Percentiles rank a stretch among this genome's conserved stretches.
Evolutionary conservation across 768 basidiomycete genomes (phyloP).

Genomic region (Phaeolepiota aurea): DNA sequence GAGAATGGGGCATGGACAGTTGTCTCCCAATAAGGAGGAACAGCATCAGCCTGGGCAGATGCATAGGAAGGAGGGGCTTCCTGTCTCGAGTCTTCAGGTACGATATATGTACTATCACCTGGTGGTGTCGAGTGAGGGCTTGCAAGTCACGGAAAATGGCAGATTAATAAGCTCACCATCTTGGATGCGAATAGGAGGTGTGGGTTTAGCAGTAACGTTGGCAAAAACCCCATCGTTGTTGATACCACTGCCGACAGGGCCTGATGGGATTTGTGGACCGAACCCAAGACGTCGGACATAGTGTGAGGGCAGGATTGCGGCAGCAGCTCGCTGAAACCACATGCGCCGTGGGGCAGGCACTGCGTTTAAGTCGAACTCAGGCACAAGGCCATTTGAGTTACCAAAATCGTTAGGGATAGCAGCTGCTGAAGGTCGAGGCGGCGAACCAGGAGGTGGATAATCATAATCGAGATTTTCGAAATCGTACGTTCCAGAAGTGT

Average conservation of each 20-base stretch:
- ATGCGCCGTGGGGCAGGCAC: slow-evolving; percentile 25
- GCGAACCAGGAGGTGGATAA: slow-evolving; percentile 78
- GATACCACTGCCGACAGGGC: slow-evolving; percentile 54
- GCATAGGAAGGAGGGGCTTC: slow-evolving; percentile 91
- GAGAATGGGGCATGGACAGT: slow-evolving; percentile 87
- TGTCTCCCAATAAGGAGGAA: slow-evolving; percentile 96
- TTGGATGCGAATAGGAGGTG: slow-evolving; percentile 46
- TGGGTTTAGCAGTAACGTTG: slow-evolving; percentile 88
- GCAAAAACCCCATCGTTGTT: slow-evolving; percentile 91
- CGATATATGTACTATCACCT: slow-evolving; percentile 69
- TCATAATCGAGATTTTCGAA: slow-evolving; percentile 79
- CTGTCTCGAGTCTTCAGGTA: slow-evolving; percentile 76
- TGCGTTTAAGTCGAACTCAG: slow-evolving; percentile 31
- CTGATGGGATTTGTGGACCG: slow-evolving; percentile 24
- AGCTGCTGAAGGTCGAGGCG: slow-evolving; percentile 52
- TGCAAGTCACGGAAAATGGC: too few relatives aligned
- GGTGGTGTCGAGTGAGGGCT: too few relatives aligned
- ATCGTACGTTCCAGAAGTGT: slow-evolving; percentile 49
- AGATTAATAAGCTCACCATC: slow-evolving; percentile 60
- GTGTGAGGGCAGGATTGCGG: slow-evolving; percentile 46
- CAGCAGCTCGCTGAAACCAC: slow-evolving; percentile 52
- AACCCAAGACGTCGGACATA: slow-evolving; percentile 40
- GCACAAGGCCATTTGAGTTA: slow-evolving; percentile 68
- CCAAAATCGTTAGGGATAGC: slow-evolving; percentile 67
- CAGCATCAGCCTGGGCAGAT: slow-evolving; percentile 87